These are phyloP conservation scores for Gomphus bonarii DNA, from an alignment of 1,284 basidiomycete genomes.

Conservation along the genomic window DNA sequence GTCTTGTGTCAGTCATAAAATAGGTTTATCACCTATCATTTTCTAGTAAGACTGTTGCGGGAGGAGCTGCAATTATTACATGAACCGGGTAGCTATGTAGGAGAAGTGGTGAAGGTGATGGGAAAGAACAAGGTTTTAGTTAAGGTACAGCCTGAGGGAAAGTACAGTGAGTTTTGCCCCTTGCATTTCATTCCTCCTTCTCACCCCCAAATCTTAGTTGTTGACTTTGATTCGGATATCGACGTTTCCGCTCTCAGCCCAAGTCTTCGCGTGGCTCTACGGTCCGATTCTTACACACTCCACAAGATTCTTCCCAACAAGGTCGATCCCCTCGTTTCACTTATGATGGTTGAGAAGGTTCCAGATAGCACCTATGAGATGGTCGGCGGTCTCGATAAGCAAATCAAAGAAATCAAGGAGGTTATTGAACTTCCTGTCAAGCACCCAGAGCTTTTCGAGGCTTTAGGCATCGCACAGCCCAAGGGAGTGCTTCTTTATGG, in stretches of 20 bases:
- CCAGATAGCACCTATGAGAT: conserved; percentile 99
- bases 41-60: conserved; percentile 68
- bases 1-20: neutral
- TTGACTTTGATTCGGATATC: conserved; percentile 88
- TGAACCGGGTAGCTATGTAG: conserved; percentile 96
- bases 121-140: conserved; percentile 98
- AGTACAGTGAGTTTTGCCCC: conserved; percentile 67
- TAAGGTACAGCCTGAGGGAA: conserved; percentile 97
- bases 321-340: conserved; percentile 88
- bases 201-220: conserved; percentile 44
- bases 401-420: conserved; percentile 99
- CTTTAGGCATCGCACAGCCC: conserved; percentile 94
- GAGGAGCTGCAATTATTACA: conserved; percentile 94
- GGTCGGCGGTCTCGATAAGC: conserved; percentile 93
- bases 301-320: conserved; percentile 95
- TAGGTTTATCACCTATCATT: neutral
- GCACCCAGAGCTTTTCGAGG: conserved; percentile 95
- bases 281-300: conserved; percentile 91
- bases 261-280: conserved; percentile 87
- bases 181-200: conserved; percentile 19
- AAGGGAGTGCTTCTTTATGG: conserved; percentile 96
- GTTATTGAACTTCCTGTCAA: conserved; percentile 98
- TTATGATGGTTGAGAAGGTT: conserved; percentile 99
- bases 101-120: conserved; percentile 98
- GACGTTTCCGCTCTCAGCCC: conserved; percentile 76